Conservation (phyloP, 805 yeast species). For the Ogataea haglerorum region DNA sequence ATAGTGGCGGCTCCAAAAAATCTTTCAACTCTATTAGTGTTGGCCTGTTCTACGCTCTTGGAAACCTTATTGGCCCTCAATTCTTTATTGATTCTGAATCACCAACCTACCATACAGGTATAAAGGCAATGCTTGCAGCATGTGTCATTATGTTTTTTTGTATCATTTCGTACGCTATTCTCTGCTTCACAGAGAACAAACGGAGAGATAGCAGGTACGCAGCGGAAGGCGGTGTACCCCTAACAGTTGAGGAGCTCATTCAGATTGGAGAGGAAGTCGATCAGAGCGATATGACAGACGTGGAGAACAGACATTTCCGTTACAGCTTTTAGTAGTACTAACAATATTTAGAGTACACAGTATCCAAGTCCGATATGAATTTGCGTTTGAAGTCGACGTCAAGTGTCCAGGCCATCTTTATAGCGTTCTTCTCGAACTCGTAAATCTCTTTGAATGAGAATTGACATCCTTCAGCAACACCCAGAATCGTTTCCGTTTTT, state of each 20-base stretch:
- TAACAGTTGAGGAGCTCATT: conserved; percentile 13
- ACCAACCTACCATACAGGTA: conserved; percentile 56
- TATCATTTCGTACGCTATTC: conserved; percentile 16
- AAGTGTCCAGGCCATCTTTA: conserved; percentile 23
- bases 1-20: conserved; percentile 68
- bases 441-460: conserved; percentile 16
- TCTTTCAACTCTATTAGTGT: conserved; percentile 30
- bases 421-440: conserved; percentile 20
- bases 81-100: conserved; percentile 49
- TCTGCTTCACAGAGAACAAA: conserved; percentile 41
- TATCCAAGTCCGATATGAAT: conserved; percentile 16
- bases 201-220: conserved; percentile 8
- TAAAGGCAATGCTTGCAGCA: conserved; percentile 39
- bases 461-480: conserved; percentile 14
- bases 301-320: conserved; percentile 54
- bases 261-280: conserved; percentile 20
- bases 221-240: not conserved
- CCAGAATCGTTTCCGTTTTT: conserved; percentile 37
- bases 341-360: conserved; percentile 6
- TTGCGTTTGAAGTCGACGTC: conserved; percentile 17
- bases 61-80: conserved; percentile 64
- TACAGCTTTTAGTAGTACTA: conserved; percentile 29
- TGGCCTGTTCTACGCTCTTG: conserved; percentile 51
- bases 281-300: conserved; percentile 51
- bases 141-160: conserved; percentile 23